Evolutionary conservation across 2,329 filamentous ascomycete genomes (phyloP), one percentile per base, ranked within the genome.

Genomic region (Calonectria crousiana): DNA sequence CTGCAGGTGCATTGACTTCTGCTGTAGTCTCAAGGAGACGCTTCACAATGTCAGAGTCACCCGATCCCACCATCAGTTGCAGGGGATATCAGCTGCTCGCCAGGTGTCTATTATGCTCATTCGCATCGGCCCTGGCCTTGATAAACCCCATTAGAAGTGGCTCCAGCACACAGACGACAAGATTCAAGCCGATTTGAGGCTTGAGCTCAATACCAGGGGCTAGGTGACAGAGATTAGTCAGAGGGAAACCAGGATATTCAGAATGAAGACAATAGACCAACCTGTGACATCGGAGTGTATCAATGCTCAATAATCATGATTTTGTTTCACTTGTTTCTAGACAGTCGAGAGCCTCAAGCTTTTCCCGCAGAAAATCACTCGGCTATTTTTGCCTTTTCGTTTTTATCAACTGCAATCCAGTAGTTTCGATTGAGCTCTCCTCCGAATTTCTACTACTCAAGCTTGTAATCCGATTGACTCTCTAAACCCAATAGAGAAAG

Each of bases 361-460:
- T 36, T 68, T 72, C 8, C 65, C 65, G 5, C 47, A 65, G 30
- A 64, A 34, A 13, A 72, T 49, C 11, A 72, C 70, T 38, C 49
- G 26, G 28, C 70, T 72, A 3, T 53, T 53, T 38, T 72, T 68
- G 36, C 56, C 64, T 14, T 64, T 38, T 36, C n/a, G 36, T 49
- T 53, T 53, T 28, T 53, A 32, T 68, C 70, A 2, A 72, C 26
- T 11, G 23, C 4, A 11, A 26, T 28, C 70, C 70, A 72, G 18
- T 14, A 18, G 3, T 14, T 23, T 36, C 44, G 41, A 32, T 68
- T 44, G 13, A 72, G 28, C 10, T 68, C 68, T 16, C 20, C 64
- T 10, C 53, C 34, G 20, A 72, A 67, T 2, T 30, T 14, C 70
- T 64, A 72, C 26, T 52, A 16, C 4, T 62, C 56, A 41, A 72